A percentile compares a stretch with the other conserved stretches of the same genome.
Evolutionary conservation across 805 yeast genomes (phyloP).

Genomic region (Wickerhamomyces bisporus): DNA sequence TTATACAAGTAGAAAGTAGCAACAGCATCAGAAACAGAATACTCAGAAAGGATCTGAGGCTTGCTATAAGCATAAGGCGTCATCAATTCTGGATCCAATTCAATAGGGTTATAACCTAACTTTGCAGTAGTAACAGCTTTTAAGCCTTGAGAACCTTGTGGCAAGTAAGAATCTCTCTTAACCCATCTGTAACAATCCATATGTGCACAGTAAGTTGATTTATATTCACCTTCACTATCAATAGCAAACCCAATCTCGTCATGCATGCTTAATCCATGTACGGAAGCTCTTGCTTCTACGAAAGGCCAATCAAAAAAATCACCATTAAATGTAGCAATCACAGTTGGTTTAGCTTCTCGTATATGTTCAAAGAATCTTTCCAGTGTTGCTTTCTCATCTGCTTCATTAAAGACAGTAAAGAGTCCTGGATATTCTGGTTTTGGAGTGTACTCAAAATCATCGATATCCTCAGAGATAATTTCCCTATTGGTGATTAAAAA

Average conservation of each 20-base stretch:
- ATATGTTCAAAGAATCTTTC: conserved; percentile 84
- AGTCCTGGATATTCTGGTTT: conserved; percentile 91
- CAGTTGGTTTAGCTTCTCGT: conserved; percentile 84
- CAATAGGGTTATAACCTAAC: conserved; percentile 93
- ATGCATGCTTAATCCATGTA: conserved; percentile 82
- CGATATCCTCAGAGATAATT: conserved; percentile 90
- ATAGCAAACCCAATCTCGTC: conserved; percentile 91
- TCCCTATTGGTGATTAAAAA: conserved; percentile 90
- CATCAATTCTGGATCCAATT: conserved; percentile 96
- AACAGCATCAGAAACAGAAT: conserved; percentile 98
- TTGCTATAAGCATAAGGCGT: conserved; percentile 94
- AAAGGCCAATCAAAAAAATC: conserved; percentile 99
- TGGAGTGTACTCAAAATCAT: conserved; percentile 96
- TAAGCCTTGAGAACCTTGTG: conserved; percentile 98
- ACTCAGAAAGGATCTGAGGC: conserved; percentile 90
- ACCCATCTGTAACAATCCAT: conserved; percentile 99
- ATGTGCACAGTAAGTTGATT: conserved; percentile 87
- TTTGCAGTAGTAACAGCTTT: conserved; percentile 96
- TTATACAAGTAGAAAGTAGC: conserved; percentile 94
- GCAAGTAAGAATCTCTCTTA: conserved; percentile 92
- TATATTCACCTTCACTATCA: conserved; percentile 87
- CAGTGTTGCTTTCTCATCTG: conserved; percentile 71
- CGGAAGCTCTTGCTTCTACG: conserved; percentile 80
- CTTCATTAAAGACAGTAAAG: conserved; percentile 87
- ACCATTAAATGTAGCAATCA: conserved; percentile 97